A percentile compares a stretch with the other conserved stretches of the same genome.
Evolutionary conservation across 2,329 filamentous ascomycete genomes (phyloP).

Genomic region (Aureobasidium sp.): DNA sequence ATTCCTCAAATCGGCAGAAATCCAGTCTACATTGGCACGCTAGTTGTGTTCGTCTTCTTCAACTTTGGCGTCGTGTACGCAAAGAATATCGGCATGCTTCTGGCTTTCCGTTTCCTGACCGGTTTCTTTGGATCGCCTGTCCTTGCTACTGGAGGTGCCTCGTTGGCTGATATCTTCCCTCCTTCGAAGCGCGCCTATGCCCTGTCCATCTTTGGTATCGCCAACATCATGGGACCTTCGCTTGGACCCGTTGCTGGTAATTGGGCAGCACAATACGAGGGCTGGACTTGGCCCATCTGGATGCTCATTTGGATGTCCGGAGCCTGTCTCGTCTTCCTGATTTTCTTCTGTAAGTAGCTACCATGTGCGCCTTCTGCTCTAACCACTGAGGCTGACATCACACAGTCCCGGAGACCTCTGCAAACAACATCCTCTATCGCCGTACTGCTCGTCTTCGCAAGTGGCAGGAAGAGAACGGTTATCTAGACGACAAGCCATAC

Average conservation of each 20-base stretch:
- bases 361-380: neutral
- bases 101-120: constrained; percentile 46
- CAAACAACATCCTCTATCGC: constrained; percentile 36
- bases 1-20: constrained; percentile 45
- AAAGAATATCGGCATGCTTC: constrained; percentile 45
- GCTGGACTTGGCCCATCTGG: constrained; percentile 37
- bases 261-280: constrained; percentile 32
- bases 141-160: constrained; percentile 41
- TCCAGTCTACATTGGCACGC: constrained; percentile 42
- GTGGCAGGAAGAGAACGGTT: constrained; percentile 34
- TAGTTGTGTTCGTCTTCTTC: constrained; percentile 44
- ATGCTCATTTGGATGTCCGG: constrained; percentile 35
- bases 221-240: constrained; percentile 35
- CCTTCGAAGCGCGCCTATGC: constrained; percentile 33
- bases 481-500: constrained; percentile 22
- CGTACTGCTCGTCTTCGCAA: constrained; percentile 31
- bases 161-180: constrained; percentile 37
- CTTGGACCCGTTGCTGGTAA: constrained; percentile 36
- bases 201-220: constrained; percentile 35
- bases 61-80: constrained; percentile 34
- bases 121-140: constrained; percentile 44
- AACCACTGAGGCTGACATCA: too few relatives aligned
- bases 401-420: neutral
- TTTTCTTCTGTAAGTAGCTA: constrained; percentile 24
- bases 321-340: constrained; percentile 32